Base-by-base conservation (phyloP, 192 early-diverging fungal genomes). In the Spizellomyces punctatus region DNA sequence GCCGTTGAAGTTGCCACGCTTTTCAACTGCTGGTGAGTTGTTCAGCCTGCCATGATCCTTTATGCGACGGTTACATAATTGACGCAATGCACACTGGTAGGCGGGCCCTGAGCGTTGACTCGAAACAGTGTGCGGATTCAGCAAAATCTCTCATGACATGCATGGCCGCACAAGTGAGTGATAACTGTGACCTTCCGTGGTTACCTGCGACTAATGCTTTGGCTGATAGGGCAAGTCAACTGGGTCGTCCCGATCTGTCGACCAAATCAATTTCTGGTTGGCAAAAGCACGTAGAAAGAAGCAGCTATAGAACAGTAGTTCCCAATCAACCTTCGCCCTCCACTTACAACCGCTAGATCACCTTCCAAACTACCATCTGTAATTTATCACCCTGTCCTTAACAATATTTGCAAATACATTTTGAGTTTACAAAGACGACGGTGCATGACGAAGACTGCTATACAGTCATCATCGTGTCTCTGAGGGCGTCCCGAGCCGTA, bases 1-100 rank as follows among this genome's bases (percentile, higher is more conserved):
- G 81, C 81, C 0, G 27, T 67, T 17, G 81, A 82, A 50, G 58
- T 82, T n/a, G 67, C 78, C 27, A 77, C 75, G 6, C 72, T 82
- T 2, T 82, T 82, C 78, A 82, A 82, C 65, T 82, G 81, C 70
- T 82, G 81, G 81, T 68, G 19, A 2, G 66, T 12, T 14, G 8
- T 12, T 45, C 19, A 46, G 6, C 45, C 0, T 56, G 0, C 54
- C 6, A 45, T 57, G 8, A n/a, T 42, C 3, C 9, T 42, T 10
- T 36, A 44, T 6, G 7, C 10, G 8, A 63, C 36, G 2, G 44
- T 22, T 36, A 2, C 27, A 12, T 61, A 5, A 22, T 7, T 44
- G 36, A 58, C 27, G 12, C 12, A 21, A 14, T 66, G 12, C 9
- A 8, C 27, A 3, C 27, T 36, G 27, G 27, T 57, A 68, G 66